phyloP scores from a whole-genome alignment of 257 asterid genomes.

The Solanum rostratum region DNA sequence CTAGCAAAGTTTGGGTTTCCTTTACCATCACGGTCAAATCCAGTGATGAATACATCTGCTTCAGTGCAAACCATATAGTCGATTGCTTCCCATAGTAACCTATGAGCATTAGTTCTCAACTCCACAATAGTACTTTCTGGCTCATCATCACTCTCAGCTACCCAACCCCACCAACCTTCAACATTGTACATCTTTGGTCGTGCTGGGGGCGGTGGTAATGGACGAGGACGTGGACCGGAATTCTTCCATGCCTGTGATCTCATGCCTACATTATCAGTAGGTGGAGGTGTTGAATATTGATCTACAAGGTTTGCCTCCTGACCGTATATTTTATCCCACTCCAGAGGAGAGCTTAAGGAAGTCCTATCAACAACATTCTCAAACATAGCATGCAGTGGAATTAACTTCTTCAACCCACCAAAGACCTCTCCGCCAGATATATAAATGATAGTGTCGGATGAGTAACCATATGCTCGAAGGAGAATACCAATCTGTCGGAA shows the following conservation, averaged over 20 bases:
- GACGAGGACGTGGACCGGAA: constrained; percentile 78
- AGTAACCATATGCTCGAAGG: constrained; percentile 87
- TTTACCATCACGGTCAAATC: constrained; percentile 88
- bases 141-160: constrained; percentile 92
- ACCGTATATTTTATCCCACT: constrained; percentile 63
- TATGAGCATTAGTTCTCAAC: constrained; percentile 86
- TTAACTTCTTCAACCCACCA: constrained; percentile 90
- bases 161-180: constrained; percentile 99
- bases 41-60: constrained; percentile 80
- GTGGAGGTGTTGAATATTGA: constrained; percentile 28
- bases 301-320: constrained; percentile 75
- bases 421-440: constrained; percentile 93
- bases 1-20: constrained; percentile 89
- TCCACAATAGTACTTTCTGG: constrained; percentile 92
- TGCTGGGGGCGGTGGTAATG: constrained; percentile 93
- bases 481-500: constrained; percentile 75
- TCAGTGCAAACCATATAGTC: constrained; percentile 74
- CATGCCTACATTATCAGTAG: constrained; percentile 36
- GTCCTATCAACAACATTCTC: constrained; percentile 91
- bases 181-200: constrained; percentile 73
- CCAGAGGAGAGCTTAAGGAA: constrained; percentile 68
- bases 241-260: constrained; percentile 46
- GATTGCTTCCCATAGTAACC: constrained; percentile 87
- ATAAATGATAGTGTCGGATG: constrained; percentile 74
- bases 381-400: constrained; percentile 90